Base-by-base conservation (phyloP, 768 basidiomycete genomes). In the Lentinula raphanica region DNA sequence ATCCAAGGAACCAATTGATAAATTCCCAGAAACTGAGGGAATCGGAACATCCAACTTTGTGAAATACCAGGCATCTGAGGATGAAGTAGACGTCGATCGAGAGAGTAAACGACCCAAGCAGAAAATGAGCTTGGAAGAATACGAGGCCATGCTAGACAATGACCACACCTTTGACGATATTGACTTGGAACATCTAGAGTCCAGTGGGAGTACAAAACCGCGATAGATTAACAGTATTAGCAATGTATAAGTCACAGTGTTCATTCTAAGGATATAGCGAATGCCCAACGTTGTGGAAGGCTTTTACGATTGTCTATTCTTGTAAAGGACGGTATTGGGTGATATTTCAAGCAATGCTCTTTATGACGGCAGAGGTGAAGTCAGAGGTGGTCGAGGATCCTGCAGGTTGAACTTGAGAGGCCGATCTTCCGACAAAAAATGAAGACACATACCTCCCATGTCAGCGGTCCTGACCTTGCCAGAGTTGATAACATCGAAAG, bases 331-430 rank as follows among this genome's bases (percentile, higher is more conserved):
- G n/a, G 36, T 23, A 32, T 17, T 39, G 28, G n/a, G 12, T 39
- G 36, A 54, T 19, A 1, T 7, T 49, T 45, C 25, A 50, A 25
- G 19, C 27, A 65, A 92, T 76, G 71, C 86, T 87, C 73, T 88
- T 83, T 75, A 98, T 94, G 69, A 99, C 81, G 45, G 90, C 95
- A 49, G 86, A 78, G 38, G 97, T 99, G 77, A 99, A 94, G 67
- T 98, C 96, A 28, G 91, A 92, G 58, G 96, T 99, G 28, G 90
- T 91, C 45, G 92, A 84, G 61, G 88, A 85, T 58, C 94, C 92
- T 92, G 59, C 11, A 62, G 17, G 25, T 57, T 35, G 35, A 55
- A 35, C 27, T 3, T 23, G 54, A 49, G 46, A 44, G n/a, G n/a
- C n/a, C n/a, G n/a, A n/a, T n/a, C n/a, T 50, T 40, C 49, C 49